Evolutionary conservation across 2,329 filamentous ascomycete species (phyloP).

Genomic region (Myriosclerotinia scirpicola): DNA sequence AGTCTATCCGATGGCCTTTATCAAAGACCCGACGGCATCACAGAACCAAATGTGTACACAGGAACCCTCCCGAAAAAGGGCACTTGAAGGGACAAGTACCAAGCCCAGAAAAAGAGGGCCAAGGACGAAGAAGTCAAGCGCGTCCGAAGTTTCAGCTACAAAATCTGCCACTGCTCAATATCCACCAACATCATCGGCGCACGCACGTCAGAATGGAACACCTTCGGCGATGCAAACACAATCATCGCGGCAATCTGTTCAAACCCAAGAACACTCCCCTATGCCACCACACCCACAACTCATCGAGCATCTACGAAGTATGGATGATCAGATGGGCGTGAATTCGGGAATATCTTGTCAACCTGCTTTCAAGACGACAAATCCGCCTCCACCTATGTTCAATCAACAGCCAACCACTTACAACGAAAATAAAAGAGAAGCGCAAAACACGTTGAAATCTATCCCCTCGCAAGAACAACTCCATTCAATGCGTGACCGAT

Average conservation of each 20-base stretch:
- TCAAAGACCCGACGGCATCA: background rate
- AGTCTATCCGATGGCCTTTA: constrained; percentile 8
- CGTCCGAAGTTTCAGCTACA: background rate
- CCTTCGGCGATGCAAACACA: background rate
- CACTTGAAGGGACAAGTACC: background rate
- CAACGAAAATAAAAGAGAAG: background rate
- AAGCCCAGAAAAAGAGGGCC: constrained; percentile 5
- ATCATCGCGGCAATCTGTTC: background rate
- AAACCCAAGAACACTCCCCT: background rate
- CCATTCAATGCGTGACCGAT: background rate
- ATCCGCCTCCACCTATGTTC: too few species aligned
- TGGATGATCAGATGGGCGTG: constrained; percentile 7
- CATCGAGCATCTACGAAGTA: constrained; percentile 4
- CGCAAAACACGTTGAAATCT: background rate
- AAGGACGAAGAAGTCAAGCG: background rate
- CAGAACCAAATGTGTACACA: background rate
- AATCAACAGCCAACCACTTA: background rate
- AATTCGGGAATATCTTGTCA: background rate
- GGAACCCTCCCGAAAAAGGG: background rate
- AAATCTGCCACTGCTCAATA: background rate
- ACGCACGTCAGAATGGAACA: background rate
- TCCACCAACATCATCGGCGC: background rate
- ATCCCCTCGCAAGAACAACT: background rate
- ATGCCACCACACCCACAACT: constrained; percentile 7
- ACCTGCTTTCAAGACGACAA: background rate